Evolutionary conservation across 352 stramenopile species (phyloP).

Genomic region (Salisapilia sapeloensis): DNA sequence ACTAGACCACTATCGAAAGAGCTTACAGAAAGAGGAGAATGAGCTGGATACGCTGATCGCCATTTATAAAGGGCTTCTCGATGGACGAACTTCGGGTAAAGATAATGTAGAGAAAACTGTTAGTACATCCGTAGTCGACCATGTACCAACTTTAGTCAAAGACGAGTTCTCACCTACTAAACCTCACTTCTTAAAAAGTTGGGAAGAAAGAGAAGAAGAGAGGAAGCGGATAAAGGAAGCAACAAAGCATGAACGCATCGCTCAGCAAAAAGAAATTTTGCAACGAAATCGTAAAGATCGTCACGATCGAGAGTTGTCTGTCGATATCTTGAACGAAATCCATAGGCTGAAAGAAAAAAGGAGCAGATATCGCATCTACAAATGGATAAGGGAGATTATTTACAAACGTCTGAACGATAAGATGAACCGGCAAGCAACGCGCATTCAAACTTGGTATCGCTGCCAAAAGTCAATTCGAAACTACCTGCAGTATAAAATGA

Average conservation of each 20-base stretch:
- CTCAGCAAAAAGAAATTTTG: constrained; percentile 38
- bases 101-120: background rate
- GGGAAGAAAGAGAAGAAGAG: constrained; percentile 49
- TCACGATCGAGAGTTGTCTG: constrained; percentile 4
- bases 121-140: background rate
- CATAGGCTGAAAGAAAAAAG: constrained; percentile 5
- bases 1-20: constrained; percentile 1
- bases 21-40: constrained; percentile 26
- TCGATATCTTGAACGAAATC: constrained; percentile 3
- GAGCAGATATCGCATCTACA: constrained; percentile 13
- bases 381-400: constrained; percentile 3
- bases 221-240: constrained; percentile 36
- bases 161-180: constrained; percentile 17
- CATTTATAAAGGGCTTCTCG: constrained; percentile 29
- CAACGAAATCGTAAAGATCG: constrained; percentile 17
- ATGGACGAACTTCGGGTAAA: constrained; percentile 2
- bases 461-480: background rate
- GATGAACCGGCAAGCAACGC: background rate
- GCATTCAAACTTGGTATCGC: constrained; percentile 1
- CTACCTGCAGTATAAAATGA: background rate
- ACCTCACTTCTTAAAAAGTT: constrained; percentile 43
- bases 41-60: constrained; percentile 31
- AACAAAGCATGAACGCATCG: constrained; percentile 33
- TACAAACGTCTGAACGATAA: background rate
- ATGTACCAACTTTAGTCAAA: background rate